phyloP scores from a whole-genome alignment of 768 basidiomycete genomes.

The Podaxis sp. region DNA sequence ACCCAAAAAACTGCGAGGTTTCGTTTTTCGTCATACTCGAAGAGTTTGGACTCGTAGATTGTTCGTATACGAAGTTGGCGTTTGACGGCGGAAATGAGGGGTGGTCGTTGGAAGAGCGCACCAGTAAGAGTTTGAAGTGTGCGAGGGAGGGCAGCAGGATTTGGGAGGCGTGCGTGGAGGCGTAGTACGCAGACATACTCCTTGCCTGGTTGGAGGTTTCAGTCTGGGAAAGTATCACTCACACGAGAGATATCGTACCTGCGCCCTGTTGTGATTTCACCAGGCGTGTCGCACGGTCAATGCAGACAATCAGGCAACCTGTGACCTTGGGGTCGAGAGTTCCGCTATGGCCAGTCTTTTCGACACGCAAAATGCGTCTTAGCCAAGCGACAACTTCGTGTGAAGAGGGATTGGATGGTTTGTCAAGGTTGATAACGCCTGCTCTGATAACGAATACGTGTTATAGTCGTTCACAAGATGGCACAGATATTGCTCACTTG shows the following conservation, averaged over 20 bases:
- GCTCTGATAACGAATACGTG: constrained; percentile 50
- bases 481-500: constrained; percentile 49
- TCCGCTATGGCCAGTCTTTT: constrained; percentile 98
- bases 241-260: constrained; percentile 43
- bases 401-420: constrained; percentile 94
- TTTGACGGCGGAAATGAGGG: constrained; percentile 98
- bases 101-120: constrained; percentile 97
- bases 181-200: constrained; percentile 98
- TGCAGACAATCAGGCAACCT: constrained; percentile 97
- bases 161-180: constrained; percentile 77
- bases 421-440: constrained; percentile 98
- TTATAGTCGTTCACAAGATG: constrained; percentile 1
- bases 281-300: constrained; percentile 95
- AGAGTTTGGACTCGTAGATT: constrained; percentile 91
- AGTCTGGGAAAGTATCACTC: background rate
- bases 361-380: constrained; percentile 90
- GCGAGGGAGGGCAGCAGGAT: constrained; percentile 83
- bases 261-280: constrained; percentile 99
- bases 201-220: constrained; percentile 57
- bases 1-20: constrained; percentile 98
- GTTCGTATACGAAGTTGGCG: constrained; percentile 96
- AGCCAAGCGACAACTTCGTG: constrained; percentile 99
- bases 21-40: constrained; percentile 97
- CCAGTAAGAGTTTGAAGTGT: constrained; percentile 96
- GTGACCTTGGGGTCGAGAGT: constrained; percentile 99